phyloP scores from a whole-genome alignment of 257 asterid genomes.

The Penstemon newberryi region DNA sequence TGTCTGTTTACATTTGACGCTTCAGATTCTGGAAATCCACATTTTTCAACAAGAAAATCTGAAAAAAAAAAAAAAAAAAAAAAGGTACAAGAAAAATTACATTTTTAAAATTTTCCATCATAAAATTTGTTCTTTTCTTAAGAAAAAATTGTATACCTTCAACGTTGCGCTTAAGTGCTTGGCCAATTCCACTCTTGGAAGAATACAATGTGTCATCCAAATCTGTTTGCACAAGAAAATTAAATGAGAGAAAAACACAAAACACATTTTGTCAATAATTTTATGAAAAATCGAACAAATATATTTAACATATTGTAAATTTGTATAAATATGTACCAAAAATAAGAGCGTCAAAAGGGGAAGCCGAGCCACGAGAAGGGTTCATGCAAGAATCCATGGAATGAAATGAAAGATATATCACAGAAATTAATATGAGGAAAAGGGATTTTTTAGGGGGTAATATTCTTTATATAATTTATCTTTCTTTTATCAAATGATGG shows the following conservation, averaged over 20 bases:
- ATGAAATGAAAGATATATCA: not conserved
- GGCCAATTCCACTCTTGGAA: slow-evolving; percentile 68
- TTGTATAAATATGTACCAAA: slow-evolving; percentile 33
- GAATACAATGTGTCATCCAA: slow-evolving; percentile 93
- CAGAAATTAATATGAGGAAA: slow-evolving; percentile 1
- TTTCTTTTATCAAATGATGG: not conserved
- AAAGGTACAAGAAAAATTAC: not conserved
- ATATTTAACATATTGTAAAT: not conserved
- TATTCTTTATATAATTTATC: not conserved
- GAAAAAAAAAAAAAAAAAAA: slow-evolving; percentile 7
- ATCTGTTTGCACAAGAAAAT: slow-evolving; percentile 42
- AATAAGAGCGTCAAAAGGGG: slow-evolving; percentile 43
- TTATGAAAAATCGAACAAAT: not conserved
- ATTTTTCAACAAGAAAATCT: slow-evolving; percentile 71
- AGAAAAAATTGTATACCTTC: slow-evolving; percentile 46
- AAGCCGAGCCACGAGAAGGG: slow-evolving; percentile 21
- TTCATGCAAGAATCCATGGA: slow-evolving; percentile 38
- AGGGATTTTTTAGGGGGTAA: not conserved
- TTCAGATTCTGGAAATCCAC: slow-evolving; percentile 59
- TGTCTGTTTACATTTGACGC: slow-evolving; percentile 67
- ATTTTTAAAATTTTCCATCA: not conserved
- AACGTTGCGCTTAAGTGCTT: slow-evolving; percentile 73
- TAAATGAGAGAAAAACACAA: not conserved
- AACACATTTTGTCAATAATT: not conserved
- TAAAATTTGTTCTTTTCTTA: not conserved